Percentiles rank a stretch among this genome's conserved stretches.
phyloP scores from a whole-genome alignment of 495 filamentous ascomycete species.

The Penicillium goetzii region DNA sequence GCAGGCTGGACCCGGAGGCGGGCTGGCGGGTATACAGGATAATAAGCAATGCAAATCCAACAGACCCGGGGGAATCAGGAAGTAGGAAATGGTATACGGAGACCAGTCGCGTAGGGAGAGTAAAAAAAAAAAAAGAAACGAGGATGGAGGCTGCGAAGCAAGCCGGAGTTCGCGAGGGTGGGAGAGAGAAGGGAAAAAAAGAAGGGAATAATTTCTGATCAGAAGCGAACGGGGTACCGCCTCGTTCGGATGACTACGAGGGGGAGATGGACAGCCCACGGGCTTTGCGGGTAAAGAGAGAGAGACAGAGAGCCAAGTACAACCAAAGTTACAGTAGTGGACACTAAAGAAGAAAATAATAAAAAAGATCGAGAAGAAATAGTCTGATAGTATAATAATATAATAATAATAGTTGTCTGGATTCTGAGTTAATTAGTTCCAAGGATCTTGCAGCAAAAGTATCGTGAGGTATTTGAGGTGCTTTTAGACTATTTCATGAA shows the following conservation, averaged over 20 bases:
- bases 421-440: background rate
- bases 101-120: slow-evolving; percentile 11
- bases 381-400: background rate
- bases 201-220: slow-evolving; percentile 18
- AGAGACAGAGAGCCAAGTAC: no score
- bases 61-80: slow-evolving; percentile 20
- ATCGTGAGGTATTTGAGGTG: background rate
- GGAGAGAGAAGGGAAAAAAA: slow-evolving; percentile 25
- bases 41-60: slow-evolving; percentile 13
- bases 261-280: slow-evolving; percentile 27
- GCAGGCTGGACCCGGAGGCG: slow-evolving; percentile 33
- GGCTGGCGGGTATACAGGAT: slow-evolving; percentile 12
- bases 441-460: background rate
- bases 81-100: slow-evolving; percentile 18
- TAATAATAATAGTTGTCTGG: background rate
- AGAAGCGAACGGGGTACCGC: slow-evolving; percentile 19
- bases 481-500: background rate
- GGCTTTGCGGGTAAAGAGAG: background rate
- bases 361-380: slow-evolving; percentile 2
- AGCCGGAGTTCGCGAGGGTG: slow-evolving; percentile 10
- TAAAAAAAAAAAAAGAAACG: slow-evolving; percentile 24
- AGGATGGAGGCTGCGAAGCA: background rate
- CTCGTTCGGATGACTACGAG: slow-evolving; percentile 3
- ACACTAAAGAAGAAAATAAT: no score
- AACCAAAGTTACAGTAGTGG: no score